A percentile compares a stretch with the other conserved stretches of the same genome.
These are phyloP conservation scores for Hippophae rhamnoides DNA, from an alignment of 306 rosid species.

Conservation along the genomic window DNA sequence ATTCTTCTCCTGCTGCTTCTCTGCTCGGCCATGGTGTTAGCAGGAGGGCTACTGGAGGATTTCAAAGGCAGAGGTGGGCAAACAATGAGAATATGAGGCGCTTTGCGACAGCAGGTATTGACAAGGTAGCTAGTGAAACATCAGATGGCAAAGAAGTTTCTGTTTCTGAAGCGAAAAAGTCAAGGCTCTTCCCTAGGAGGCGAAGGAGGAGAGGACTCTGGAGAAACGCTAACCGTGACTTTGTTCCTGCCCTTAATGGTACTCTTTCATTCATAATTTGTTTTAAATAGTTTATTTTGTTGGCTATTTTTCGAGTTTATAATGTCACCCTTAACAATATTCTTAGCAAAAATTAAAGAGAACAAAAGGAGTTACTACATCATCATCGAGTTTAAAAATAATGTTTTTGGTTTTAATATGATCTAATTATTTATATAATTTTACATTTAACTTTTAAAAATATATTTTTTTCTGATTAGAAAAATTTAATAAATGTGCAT, in stretches of 20 bases:
- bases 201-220: constrained; percentile 38
- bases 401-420: too few relatives aligned
- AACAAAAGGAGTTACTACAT: too few relatives aligned
- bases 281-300: too few relatives aligned
- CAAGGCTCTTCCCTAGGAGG: constrained; percentile 39
- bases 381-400: too few relatives aligned
- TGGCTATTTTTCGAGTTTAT: background rate
- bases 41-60: background rate
- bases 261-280: background rate
- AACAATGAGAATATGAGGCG: constrained; percentile 25
- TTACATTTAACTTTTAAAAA: too few relatives aligned
- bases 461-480: too few relatives aligned
- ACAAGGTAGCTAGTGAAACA: constrained; percentile 24
- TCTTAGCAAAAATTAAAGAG: too few relatives aligned
- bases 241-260: constrained; percentile 51
- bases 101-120: constrained; percentile 20
- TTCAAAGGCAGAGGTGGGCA: constrained; percentile 19
- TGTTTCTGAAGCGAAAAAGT: constrained; percentile 31
- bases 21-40: constrained; percentile 3
- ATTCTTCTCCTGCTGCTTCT: constrained; percentile 13
- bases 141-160: constrained; percentile 38
- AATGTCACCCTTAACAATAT: too few relatives aligned
- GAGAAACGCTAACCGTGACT: constrained; percentile 30
- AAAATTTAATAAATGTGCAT: too few relatives aligned
- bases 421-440: too few relatives aligned